Evolutionary conservation across 2,329 filamentous ascomycete genomes (phyloP).

Genomic region (Penicillium sumatraense): DNA sequence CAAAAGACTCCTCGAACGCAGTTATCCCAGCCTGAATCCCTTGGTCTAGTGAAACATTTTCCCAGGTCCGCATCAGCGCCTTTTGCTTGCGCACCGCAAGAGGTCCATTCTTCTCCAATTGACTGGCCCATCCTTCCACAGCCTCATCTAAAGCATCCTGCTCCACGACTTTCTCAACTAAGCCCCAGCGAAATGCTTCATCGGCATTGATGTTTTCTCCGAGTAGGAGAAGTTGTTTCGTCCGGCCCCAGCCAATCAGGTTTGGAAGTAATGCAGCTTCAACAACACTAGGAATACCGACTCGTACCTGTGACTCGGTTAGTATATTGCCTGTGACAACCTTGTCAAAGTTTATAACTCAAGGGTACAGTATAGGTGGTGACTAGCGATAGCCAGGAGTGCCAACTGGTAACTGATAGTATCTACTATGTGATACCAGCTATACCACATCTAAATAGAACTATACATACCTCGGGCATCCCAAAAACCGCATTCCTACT

Average conservation of each 20-base stretch:
- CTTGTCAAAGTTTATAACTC: too few relatives aligned
- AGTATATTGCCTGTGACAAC: too few relatives aligned
- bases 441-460: background rate
- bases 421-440: too few relatives aligned
- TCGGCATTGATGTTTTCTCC: slow-evolving; percentile 39
- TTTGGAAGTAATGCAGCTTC: slow-evolving; percentile 44
- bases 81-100: slow-evolving; percentile 41
- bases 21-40: slow-evolving; percentile 31
- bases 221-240: slow-evolving; percentile 40
- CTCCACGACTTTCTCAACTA: slow-evolving; percentile 41
- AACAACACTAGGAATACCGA: slow-evolving; percentile 46
- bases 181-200: slow-evolving; percentile 39
- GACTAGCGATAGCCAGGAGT: too few relatives aligned
- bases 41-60: slow-evolving; percentile 26
- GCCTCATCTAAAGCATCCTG: slow-evolving; percentile 32
- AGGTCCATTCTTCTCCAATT: slow-evolving; percentile 35
- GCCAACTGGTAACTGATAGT: too few relatives aligned
- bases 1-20: slow-evolving; percentile 31
- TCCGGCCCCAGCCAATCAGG: slow-evolving; percentile 44
- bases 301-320: background rate
- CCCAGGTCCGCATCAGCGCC: slow-evolving; percentile 33
- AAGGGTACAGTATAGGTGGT: too few relatives aligned
- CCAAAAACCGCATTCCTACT: slow-evolving; percentile 37
- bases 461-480: slow-evolving; percentile 43
- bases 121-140: slow-evolving; percentile 37